A percentile compares a stretch with the other conserved stretches of the same genome.
These are phyloP conservation scores for Pisolithus marmoratus DNA, from an alignment of 768 basidiomycete species.

Conservation along the genomic window DNA sequence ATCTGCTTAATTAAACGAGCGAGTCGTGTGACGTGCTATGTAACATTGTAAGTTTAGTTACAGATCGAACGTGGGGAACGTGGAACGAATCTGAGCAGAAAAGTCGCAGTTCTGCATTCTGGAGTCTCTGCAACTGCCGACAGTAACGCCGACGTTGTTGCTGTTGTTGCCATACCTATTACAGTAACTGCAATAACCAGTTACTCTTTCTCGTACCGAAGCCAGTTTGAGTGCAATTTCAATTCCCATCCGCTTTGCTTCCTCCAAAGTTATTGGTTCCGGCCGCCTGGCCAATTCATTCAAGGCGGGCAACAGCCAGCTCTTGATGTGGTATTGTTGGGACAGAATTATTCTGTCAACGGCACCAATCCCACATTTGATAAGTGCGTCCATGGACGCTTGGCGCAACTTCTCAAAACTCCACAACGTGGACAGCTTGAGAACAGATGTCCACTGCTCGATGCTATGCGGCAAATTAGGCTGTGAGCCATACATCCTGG, in stretches of 20 bases:
- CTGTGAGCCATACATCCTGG: background rate
- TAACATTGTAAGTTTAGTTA: too few relatives aligned
- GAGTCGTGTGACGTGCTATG: too few relatives aligned
- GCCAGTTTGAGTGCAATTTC: constrained; percentile 11
- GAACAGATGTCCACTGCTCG: constrained; percentile 32
- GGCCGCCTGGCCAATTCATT: constrained; percentile 20
- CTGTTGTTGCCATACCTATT: too few relatives aligned
- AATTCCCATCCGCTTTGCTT: constrained; percentile 25
- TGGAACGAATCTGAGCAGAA: too few relatives aligned
- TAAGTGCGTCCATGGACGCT: constrained; percentile 19
- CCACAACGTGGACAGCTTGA: constrained; percentile 35
- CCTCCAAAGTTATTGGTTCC: constrained; percentile 13
- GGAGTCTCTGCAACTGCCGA: too few relatives aligned
- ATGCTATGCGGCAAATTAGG: background rate
- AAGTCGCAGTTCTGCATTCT: too few relatives aligned
- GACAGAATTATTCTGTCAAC: constrained; percentile 32
- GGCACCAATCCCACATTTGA: constrained; percentile 11
- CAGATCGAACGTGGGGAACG: too few relatives aligned
- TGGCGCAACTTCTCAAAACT: constrained; percentile 24
- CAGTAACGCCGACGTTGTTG: too few relatives aligned
- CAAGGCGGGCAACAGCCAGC: constrained; percentile 35
- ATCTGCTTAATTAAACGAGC: too few relatives aligned
- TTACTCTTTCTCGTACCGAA: constrained; percentile 7
- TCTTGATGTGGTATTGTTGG: constrained; percentile 18
- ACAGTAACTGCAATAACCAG: too few relatives aligned